Conservation (phyloP, 805 yeast genomes). For the Yamadazyma tumulicola region DNA sequence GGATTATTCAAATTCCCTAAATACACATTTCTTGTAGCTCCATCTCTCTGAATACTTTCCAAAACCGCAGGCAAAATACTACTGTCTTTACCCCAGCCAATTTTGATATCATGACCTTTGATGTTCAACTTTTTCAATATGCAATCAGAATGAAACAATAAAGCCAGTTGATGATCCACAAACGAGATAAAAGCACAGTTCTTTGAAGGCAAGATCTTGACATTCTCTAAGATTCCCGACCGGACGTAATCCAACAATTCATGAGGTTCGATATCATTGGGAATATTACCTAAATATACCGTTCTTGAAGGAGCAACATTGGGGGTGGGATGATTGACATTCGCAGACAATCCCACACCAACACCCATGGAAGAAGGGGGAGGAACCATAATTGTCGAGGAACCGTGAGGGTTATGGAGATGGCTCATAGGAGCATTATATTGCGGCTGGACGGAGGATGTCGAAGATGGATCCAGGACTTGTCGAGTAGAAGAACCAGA, state of each 20-base stretch:
- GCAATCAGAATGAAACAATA: slow-evolving; percentile 91
- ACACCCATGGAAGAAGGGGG: neutral
- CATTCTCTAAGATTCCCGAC: slow-evolving; percentile 82
- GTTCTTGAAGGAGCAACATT: slow-evolving; percentile 63
- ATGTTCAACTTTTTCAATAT: slow-evolving; percentile 78
- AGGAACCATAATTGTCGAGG: neutral
- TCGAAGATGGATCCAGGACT: neutral
- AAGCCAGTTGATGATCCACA: slow-evolving; percentile 82
- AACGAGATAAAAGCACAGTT: slow-evolving; percentile 90
- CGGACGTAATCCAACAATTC: slow-evolving; percentile 87
- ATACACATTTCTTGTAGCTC: slow-evolving; percentile 92
- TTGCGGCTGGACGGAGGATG: slow-evolving; percentile 1
- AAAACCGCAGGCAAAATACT: slow-evolving; percentile 72
- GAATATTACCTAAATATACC: slow-evolving; percentile 85
- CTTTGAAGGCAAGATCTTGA: slow-evolving; percentile 75
- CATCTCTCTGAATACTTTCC: slow-evolving; percentile 74
- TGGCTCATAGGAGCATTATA: slow-evolving; percentile 1
- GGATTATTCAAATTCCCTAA: slow-evolving; percentile 74
- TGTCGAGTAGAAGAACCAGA: neutral
- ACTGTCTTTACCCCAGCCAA: slow-evolving; percentile 91
- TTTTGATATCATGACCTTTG: slow-evolving; percentile 73
- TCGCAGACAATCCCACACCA: neutral
- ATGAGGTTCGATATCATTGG: slow-evolving; percentile 72
- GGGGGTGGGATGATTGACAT: neutral
- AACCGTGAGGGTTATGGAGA: neutral